phyloP scores from a whole-genome alignment of 768 basidiomycete species.

The Xerocomellus chrysenteron region DNA sequence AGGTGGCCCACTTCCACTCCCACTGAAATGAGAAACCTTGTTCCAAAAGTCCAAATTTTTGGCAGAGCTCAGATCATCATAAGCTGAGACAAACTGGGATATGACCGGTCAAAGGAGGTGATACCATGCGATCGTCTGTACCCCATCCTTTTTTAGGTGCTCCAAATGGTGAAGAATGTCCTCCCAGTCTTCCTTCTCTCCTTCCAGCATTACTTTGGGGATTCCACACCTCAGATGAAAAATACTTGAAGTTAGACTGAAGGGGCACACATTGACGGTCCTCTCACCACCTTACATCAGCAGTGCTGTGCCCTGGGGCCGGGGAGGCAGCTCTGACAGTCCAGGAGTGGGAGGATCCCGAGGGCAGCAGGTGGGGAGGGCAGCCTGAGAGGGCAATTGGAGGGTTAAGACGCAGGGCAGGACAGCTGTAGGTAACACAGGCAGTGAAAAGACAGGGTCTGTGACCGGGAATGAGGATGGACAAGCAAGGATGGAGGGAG shows the following conservation, averaged over 20 bases:
- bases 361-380: too few relatives aligned
- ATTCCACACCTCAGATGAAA: not conserved
- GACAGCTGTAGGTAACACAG: too few relatives aligned
- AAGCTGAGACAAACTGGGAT: slow-evolving; percentile 28
- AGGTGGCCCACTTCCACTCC: not conserved
- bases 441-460: too few relatives aligned
- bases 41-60: slow-evolving; percentile 21
- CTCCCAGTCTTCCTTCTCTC: slow-evolving; percentile 28
- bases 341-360: too few relatives aligned
- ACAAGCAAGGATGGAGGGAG: too few relatives aligned
- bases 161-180: slow-evolving; percentile 35
- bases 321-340: too few relatives aligned
- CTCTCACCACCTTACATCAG: too few relatives aligned
- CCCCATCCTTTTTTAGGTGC: slow-evolving; percentile 35
- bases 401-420: too few relatives aligned
- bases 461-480: too few relatives aligned
- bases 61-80: slow-evolving; percentile 20
- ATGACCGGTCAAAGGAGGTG: slow-evolving; percentile 30
- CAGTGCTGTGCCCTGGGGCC: too few relatives aligned
- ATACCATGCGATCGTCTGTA: slow-evolving; percentile 23
- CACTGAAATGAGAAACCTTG: not conserved
- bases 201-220: not conserved
- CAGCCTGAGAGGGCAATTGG: too few relatives aligned
- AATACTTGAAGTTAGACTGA: slow-evolving; percentile 25
- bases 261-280: too few relatives aligned